Evolutionary conservation across 1,284 basidiomycete species (phyloP).

Genomic region (Fomitopsis palustris): DNA sequence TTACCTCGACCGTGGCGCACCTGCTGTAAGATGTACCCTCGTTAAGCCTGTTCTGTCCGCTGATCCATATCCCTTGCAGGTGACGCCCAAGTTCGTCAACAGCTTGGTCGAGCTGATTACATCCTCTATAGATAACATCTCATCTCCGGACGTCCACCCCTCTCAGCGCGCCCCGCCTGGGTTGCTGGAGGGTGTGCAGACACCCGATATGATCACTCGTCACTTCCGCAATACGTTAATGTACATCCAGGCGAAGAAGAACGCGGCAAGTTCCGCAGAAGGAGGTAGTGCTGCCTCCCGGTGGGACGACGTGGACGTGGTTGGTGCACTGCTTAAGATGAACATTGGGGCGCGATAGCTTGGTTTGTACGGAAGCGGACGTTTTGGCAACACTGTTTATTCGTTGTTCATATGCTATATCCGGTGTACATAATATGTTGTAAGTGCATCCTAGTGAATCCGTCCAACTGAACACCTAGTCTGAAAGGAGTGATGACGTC

Average conservation of each 20-base stretch:
- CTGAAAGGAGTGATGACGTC: too few relatives aligned
- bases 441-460: not conserved
- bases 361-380: not conserved
- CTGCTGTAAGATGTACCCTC: constrained; percentile 59
- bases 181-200: constrained; percentile 85
- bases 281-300: constrained; percentile 42
- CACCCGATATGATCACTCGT: constrained; percentile 86
- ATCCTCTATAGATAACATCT: constrained; percentile 84
- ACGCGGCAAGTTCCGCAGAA: constrained; percentile 30
- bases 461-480: not conserved
- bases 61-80: constrained; percentile 37
- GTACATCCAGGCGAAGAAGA: constrained; percentile 81
- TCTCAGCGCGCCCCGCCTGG: constrained; percentile 78
- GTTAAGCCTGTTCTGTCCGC: constrained; percentile 1
- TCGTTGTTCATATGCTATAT: constrained; percentile 1
- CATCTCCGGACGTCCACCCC: constrained; percentile 81
- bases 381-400: not conserved
- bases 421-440: constrained; percentile 1
- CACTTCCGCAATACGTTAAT: constrained; percentile 90
- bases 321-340: constrained; percentile 86
- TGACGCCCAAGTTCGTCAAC: constrained; percentile 92
- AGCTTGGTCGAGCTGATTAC: constrained; percentile 92
- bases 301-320: constrained; percentile 85
- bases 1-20: constrained; percentile 88
- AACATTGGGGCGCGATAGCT: constrained; percentile 41